A percentile compares a stretch with the other conserved stretches of the same genome.
phyloP scores from a whole-genome alignment of 352 stramenopile species.

The Globisporangium takayamanum region DNA sequence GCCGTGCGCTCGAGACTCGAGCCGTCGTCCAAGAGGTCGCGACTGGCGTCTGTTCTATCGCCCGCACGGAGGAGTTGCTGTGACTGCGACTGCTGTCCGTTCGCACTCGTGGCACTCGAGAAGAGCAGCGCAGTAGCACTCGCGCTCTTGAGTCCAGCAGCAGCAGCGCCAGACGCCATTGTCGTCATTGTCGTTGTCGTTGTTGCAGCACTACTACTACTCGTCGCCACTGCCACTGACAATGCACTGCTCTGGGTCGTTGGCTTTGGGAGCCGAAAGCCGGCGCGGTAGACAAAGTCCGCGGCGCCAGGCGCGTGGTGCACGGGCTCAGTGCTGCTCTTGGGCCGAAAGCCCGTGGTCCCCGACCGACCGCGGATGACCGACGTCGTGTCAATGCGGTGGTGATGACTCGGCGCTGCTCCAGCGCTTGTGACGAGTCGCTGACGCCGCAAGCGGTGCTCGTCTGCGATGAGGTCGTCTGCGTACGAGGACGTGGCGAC shows the following conservation, averaged over 20 bases:
- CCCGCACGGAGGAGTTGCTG: background rate
- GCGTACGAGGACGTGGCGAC: slow-evolving; percentile 2
- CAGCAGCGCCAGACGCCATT: too few relatives aligned
- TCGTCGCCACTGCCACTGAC: too few relatives aligned
- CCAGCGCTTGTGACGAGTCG: slow-evolving; percentile 11
- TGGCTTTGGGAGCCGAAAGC: slow-evolving; percentile 47
- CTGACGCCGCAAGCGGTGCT: slow-evolving; percentile 28
- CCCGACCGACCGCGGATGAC: slow-evolving; percentile 36
- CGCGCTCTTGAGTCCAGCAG: background rate
- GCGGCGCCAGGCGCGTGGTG: slow-evolving; percentile 35
- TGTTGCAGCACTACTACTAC: background rate
- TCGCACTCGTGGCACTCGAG: slow-evolving; percentile 5
- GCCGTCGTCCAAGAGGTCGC: slow-evolving; percentile 20
- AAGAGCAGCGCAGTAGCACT: slow-evolving; percentile 17
- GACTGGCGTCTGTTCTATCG: background rate
- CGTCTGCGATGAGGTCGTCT: slow-evolving; percentile 19
- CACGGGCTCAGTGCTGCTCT: slow-evolving; percentile 21
- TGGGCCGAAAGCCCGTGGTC: slow-evolving; percentile 21
- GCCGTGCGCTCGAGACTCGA: slow-evolving; percentile 35
- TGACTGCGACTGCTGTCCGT: background rate
- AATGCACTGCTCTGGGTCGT: background rate
- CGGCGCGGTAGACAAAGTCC: slow-evolving; percentile 54
- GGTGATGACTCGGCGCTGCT: slow-evolving; percentile 9
- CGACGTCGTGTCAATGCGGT: slow-evolving; percentile 49
- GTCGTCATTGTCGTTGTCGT: background rate